These are phyloP conservation scores for Leptographium procerum DNA, from an alignment of 2,329 filamentous ascomycete species.

Conservation along the genomic window DNA sequence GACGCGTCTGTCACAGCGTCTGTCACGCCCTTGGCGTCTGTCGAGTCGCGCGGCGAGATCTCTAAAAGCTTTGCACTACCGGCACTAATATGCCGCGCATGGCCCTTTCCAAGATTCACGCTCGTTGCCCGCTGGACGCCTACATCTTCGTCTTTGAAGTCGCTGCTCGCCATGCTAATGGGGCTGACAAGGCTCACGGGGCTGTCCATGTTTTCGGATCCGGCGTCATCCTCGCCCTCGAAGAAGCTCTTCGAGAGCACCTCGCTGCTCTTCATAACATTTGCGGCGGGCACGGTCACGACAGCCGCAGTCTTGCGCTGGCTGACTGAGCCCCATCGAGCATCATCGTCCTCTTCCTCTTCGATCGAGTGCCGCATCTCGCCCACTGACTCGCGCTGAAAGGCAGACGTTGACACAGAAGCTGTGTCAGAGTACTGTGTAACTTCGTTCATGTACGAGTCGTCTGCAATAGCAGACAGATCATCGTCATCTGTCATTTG, in stretches of 20 bases:
- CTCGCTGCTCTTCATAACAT: slow-evolving; percentile 39
- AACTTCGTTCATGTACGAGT: slow-evolving; percentile 60
- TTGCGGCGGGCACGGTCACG: slow-evolving; percentile 26
- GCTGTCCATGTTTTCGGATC: slow-evolving; percentile 2
- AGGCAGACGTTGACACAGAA: slow-evolving; percentile 13
- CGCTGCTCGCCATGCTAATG: slow-evolving; percentile 10
- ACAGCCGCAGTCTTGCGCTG: slow-evolving; percentile 46
- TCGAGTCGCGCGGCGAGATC: slow-evolving; percentile 44
- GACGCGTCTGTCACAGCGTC: neutral
- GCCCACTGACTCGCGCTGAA: slow-evolving; percentile 31
- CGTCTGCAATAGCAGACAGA: slow-evolving; percentile 47
- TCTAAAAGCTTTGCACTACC: slow-evolving; percentile 68
- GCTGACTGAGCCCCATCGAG: slow-evolving; percentile 38
- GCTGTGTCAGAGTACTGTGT: slow-evolving; percentile 16
- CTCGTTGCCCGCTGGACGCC: slow-evolving; percentile 56
- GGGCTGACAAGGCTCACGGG: slow-evolving; percentile 7
- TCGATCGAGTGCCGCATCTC: slow-evolving; percentile 47
- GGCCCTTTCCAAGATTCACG: slow-evolving; percentile 53
- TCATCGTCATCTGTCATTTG: slow-evolving; percentile 48
- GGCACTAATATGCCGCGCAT: slow-evolving; percentile 62
- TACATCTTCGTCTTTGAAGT: slow-evolving; percentile 23
- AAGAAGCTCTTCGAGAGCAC: slow-evolving; percentile 34
- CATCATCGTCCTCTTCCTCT: slow-evolving; percentile 43
- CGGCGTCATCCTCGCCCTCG: slow-evolving; percentile 24
- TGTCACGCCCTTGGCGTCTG: slow-evolving; percentile 29